Base-by-base conservation (phyloP, 75 land plant genomes). In the Pseudotsuga menziesii region DNA sequence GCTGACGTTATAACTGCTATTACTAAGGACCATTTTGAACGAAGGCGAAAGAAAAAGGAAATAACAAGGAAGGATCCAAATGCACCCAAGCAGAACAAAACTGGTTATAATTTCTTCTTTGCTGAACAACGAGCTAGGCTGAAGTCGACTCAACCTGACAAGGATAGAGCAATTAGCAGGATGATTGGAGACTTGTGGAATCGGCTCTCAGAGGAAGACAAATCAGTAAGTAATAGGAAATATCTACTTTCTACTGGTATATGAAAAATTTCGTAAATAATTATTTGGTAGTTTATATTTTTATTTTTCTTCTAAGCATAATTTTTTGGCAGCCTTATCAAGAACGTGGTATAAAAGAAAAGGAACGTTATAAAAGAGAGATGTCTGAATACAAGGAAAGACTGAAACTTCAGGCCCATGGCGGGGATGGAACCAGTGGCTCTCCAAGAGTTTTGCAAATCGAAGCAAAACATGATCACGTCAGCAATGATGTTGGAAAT, bases 31-130 rank as follows among this genome's bases (percentile, higher is more conserved):
- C 26, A 57, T 12, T 76, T 85, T 7, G 87, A n/a, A 20, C 39
- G 75, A 19, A 78, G 80, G 70, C 39, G 88, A 39, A 76, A 82
- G 61, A 79, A 82, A 56, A 80, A 86, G 56, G 80, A 79, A 27
- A 56, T 85, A 77, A 83, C 84, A 76, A 79, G 81, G 15, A 84
- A 91, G 61, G 94, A 96, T 54, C 98, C 97, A 1, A 84, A 73
- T 66, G 88, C 84, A 25, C 98, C 98, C 8, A 94, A 90, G 75
- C 86, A 91, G 0, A 95, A 91, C 69, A 71, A 94, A 64, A 95
- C 94, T 75, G 98, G 90, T 13, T 95, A 95, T 79, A 93, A 93
- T 72, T 95, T 93, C 82, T 95, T 93, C 78, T 95, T 95, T 73
- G 89, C 94, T 20, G 96, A 95, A 58, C 88, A 89, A 73, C 93